These are phyloP conservation scores for Solanum peruvianum DNA, from an alignment of 257 asterid species.

Conservation along the genomic window DNA sequence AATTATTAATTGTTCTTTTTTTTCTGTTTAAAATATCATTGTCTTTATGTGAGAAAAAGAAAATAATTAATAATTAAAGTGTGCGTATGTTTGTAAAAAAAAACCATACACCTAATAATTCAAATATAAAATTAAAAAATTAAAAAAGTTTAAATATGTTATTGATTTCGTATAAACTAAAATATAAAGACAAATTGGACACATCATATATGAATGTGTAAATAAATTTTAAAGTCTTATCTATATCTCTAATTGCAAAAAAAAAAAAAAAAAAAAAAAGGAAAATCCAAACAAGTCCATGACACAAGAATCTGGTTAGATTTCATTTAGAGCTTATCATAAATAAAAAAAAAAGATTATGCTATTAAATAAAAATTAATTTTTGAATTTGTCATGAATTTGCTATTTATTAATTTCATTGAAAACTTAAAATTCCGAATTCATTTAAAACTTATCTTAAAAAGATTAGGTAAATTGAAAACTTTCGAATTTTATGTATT, in stretches of 20 bases:
- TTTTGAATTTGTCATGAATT: neutral
- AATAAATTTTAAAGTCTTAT: neutral
- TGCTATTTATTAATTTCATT: neutral
- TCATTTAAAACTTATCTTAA: neutral
- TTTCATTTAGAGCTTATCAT: neutral
- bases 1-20: too few relatives aligned
- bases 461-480: too few relatives aligned
- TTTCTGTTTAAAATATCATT: too few relatives aligned
- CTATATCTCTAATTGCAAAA: neutral
- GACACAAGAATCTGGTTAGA: neutral
- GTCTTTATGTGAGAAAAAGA: too few relatives aligned
- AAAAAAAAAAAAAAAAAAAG: neutral
- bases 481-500: too few relatives aligned
- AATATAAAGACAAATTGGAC: neutral
- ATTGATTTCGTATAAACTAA: neutral
- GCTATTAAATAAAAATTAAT: neutral
- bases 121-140: too few relatives aligned
- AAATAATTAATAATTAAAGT: too few relatives aligned
- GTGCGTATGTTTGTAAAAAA: fast-evolving
- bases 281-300: neutral
- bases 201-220: neutral
- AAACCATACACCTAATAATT: too few relatives aligned
- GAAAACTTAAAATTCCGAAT: neutral
- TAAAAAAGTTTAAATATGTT: too few relatives aligned
- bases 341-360: neutral